Percentiles rank a stretch among this genome's conserved stretches.
Evolutionary conservation across 2,329 filamentous ascomycete genomes (phyloP).

Genomic region (Zopfia rhizophila): DNA sequence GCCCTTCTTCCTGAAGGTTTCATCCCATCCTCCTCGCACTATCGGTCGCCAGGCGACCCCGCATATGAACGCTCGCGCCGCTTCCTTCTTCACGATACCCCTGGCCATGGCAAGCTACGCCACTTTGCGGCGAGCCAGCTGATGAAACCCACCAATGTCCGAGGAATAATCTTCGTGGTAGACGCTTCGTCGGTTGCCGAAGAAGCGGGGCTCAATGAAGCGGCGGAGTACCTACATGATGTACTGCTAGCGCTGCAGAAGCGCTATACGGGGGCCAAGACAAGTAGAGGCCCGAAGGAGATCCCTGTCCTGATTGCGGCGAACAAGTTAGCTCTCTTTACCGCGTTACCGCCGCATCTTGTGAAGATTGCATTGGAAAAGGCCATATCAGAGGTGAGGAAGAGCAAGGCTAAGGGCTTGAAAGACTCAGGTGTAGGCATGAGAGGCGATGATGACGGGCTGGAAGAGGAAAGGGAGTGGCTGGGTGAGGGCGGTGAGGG

Average conservation of each 20-base stretch:
- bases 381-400: constrained; percentile 82
- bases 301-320: constrained; percentile 85
- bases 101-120: constrained; percentile 94
- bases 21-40: constrained; percentile 68
- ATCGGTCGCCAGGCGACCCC: constrained; percentile 73
- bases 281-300: constrained; percentile 66
- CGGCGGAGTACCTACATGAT: constrained; percentile 89
- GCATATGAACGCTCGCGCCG: constrained; percentile 66
- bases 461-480: constrained; percentile 80
- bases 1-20: constrained; percentile 66
- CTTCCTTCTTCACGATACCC: constrained; percentile 86
- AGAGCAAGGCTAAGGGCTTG: constrained; percentile 79
- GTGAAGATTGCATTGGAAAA: constrained; percentile 80
- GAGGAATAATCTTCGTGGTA: constrained; percentile 86
- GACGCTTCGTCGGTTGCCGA: constrained; percentile 72
- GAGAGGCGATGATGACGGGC: constrained; percentile 60
- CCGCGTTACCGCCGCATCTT: constrained; percentile 81
- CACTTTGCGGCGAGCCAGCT: constrained; percentile 69
- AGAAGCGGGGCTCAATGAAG: constrained; percentile 69
- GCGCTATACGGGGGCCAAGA: constrained; percentile 67
- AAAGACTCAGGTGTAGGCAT: constrained; percentile 81
- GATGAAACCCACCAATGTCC: constrained; percentile 61
- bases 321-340: constrained; percentile 97
- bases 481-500: constrained; percentile 82
- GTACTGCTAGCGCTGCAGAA: constrained; percentile 85